Evolutionary conservation across 371 early-diverging fungal species (phyloP), one percentile per base, ranked within the genome.

Genomic region (Coemansia sp.): DNA sequence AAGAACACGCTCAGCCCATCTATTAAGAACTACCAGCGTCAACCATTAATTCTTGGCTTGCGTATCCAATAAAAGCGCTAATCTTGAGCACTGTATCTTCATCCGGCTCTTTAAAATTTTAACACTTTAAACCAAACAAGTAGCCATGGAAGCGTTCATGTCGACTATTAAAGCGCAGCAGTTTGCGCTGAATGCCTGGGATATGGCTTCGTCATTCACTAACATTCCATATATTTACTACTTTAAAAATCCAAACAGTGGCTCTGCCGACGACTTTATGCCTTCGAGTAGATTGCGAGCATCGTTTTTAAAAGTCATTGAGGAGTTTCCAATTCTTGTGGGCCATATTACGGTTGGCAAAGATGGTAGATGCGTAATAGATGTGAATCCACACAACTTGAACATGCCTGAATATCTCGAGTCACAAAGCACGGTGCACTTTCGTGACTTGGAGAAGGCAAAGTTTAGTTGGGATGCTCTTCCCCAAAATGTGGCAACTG

Each of bases 321-420:
- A 55, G 7, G 68, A 67, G n/a, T 67, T 63, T 16, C 64, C 69
- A 5, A 63, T 57, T 24, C 51, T 68, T 10, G 54, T 31, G 1
- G 70, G 70, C 2, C 47, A 67, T 34, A 16, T 69, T 14, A 27
- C 10, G 3, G 29, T 31, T n/a, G 53, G 31, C 11, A 13, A 21
- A 10, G 26, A 45, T 10, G 52, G 68, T 1, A 29, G 42, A 8
- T 40, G 58, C 13, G 40, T 37, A 18, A 18, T 70, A 6, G 56
- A 47, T 1, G 58, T 66, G 10, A 53, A 70, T 21, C 51, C 22
- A 3, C 22, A 29, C 54, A 47, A 59, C 45, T 24, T 68, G n/a
- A 71, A 71, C 50, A 37, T 52, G 37, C 71, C 71, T 13, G 68
- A 67, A 26, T 63, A 63, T n/a, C 37, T 24, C 5, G 71, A 71